These are phyloP conservation scores for Aspergillus saccharolyticus DNA, from an alignment of 495 filamentous ascomycete species.

Conservation along the genomic window DNA sequence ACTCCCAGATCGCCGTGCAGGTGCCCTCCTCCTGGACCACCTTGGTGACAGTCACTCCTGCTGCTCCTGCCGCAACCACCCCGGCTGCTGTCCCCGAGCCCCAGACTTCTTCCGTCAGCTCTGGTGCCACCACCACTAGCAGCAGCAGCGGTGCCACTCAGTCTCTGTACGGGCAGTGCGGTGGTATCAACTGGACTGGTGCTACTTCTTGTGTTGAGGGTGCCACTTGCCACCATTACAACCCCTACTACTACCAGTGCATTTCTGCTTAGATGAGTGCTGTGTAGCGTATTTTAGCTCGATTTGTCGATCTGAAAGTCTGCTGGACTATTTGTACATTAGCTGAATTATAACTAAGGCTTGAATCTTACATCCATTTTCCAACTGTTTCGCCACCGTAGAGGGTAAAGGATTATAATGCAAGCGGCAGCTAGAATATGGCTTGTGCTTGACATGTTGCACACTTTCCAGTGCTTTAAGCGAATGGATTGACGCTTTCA, in stretches of 20 bases:
- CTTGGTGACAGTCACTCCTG: conserved; percentile 2
- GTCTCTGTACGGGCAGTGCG: conserved; percentile 24
- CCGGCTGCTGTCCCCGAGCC: not conserved
- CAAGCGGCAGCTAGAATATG: too few relatives aligned
- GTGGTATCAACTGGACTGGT: conserved; percentile 17
- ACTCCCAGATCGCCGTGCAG: conserved; percentile 3
- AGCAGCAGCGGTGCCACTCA: conserved; percentile 40
- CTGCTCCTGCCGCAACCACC: not conserved
- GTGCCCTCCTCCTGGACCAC: conserved; percentile 6
- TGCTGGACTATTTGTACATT: not conserved
- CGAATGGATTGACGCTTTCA: too few relatives aligned
- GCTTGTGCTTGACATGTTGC: too few relatives aligned
- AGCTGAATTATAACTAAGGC: not conserved
- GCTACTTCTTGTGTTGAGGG: conserved; percentile 37
- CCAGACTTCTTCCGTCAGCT: conserved; percentile 1
- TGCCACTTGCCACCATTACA: conserved; percentile 32
- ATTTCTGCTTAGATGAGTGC: conserved; percentile 7
- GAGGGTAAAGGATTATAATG: too few relatives aligned
- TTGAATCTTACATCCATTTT: too few relatives aligned
- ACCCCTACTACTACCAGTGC: conserved; percentile 47
- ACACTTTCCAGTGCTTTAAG: too few relatives aligned
- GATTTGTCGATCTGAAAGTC: not conserved
- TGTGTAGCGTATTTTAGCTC: too few relatives aligned
- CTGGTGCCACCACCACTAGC: conserved; percentile 12
- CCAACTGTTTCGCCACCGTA: too few relatives aligned